Evolutionary conservation across 192 early-diverging fungal species (phyloP), one percentile per base, ranked within the genome.

Genomic region (Umbelopsis ramanniana): DNA sequence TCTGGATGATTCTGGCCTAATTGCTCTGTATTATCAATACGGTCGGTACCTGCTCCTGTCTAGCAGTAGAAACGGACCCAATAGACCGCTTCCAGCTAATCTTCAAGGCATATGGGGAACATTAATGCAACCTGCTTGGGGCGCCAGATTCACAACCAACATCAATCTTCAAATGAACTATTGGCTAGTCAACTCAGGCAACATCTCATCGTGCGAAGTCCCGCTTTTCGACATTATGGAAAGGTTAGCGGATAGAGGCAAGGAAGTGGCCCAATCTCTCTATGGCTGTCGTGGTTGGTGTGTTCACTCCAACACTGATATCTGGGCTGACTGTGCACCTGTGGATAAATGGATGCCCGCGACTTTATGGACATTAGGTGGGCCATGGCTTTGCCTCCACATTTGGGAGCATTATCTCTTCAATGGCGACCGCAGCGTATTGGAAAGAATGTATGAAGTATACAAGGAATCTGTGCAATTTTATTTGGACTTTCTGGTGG

Each of bases 71-170:
- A 37, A 38, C 23, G 57, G 57, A 14, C 48, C 48, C 19, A 17
- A 15, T 15, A 50, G 15, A 21, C 48, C 48, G 6, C 57, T 63
- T 38, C 57, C 57, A 33, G 57, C 57, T 2, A 63, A 29, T 33
- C 57, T 63, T 15, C 57, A 63, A 26, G 57, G 57, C 0, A 63
- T 63, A 63, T 63, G 57, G 57, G 22, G 37, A 14, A 17, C 57
- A 2, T 22, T 14, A 10, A 29, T 37, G 26, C 57, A 63, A 17
- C 57, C 57, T 37, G 57, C 37, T 14, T 63, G 57, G 57, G 57
- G 57, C n/a, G 26, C 57, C 10, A 63, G 37, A 26, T 63, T 37
- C 17, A 63, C 57, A 5, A 63, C 22, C 57, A 63, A 63, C 17
- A 63, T 63, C 24, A 63, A 63, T 22, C 4, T 22, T 6, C 29